A percentile compares a stretch with the other conserved stretches of the same genome.
These are phyloP conservation scores for Tanozyma kutaoensis DNA, from an alignment of 805 yeast genomes.

Conservation along the genomic window DNA sequence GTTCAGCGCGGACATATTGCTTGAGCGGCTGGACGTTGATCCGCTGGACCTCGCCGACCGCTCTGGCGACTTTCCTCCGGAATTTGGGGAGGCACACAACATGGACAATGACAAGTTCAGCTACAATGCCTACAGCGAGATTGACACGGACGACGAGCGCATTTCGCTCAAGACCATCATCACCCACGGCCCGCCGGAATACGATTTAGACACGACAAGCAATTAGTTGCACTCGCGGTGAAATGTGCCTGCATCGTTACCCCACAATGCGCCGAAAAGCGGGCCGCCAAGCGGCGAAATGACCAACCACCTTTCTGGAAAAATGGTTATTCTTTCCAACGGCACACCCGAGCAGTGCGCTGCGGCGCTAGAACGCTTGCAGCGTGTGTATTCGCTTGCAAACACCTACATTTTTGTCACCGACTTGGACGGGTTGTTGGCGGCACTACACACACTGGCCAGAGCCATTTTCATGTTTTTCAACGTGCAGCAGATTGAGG, in stretches of 20 bases:
- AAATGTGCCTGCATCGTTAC: conserved; percentile 15
- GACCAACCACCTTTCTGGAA: too few relatives aligned
- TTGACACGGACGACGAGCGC: conserved; percentile 23
- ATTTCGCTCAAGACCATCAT: conserved; percentile 25
- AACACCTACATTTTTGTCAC: conserved; percentile 11
- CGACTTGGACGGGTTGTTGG: neutral
- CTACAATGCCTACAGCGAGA: conserved; percentile 27
- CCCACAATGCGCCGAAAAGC: conserved; percentile 18
- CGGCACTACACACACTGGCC: conserved; percentile 9
- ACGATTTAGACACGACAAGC: conserved; percentile 4
- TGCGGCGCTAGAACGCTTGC: conserved; percentile 10
- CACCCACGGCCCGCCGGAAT: conserved; percentile 26
- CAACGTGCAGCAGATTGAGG: conserved; percentile 18
- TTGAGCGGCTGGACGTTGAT: conserved; percentile 51
- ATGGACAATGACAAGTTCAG: conserved; percentile 14
- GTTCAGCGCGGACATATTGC: conserved; percentile 61
- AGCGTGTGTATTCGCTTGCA: conserved; percentile 10
- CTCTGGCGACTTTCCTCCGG: conserved; percentile 42
- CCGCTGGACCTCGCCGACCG: conserved; percentile 33
- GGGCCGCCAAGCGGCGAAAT: too few relatives aligned
- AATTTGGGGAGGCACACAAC: conserved; percentile 28
- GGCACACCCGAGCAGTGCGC: conserved; percentile 19
- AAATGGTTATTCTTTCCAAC: conserved; percentile 20
- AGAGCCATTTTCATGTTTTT: conserved; percentile 24
- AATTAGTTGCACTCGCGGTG: neutral